phyloP scores from a whole-genome alignment of 106 monocot genomes.

The Dendrobium huoshanense region DNA sequence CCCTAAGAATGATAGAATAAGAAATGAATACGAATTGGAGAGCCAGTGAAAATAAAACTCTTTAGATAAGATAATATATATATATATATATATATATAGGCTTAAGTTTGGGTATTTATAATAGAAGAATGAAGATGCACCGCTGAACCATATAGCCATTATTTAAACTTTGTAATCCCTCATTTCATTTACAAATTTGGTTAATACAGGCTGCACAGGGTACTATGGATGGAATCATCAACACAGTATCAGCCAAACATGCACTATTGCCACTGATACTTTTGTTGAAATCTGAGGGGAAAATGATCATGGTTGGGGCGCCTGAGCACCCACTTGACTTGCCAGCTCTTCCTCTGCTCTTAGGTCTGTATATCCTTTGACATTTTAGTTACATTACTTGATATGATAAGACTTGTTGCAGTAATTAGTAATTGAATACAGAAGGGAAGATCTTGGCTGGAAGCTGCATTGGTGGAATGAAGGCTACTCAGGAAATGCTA shows the following conservation, averaged over 20 bases:
- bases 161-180: neutral
- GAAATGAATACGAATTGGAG: too few relatives aligned
- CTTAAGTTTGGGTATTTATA: too few relatives aligned
- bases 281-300: slow-evolving; percentile 59
- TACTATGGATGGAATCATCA: slow-evolving; percentile 86
- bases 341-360: slow-evolving; percentile 41
- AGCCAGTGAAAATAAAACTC: too few relatives aligned
- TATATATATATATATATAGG: too few relatives aligned
- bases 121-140: too few relatives aligned
- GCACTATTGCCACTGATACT: slow-evolving; percentile 34
- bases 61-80: too few relatives aligned
- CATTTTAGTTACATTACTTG: neutral
- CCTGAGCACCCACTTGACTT: slow-evolving; percentile 70
- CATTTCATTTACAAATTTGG: neutral
- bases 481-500: slow-evolving; percentile 89
- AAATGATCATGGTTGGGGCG: slow-evolving; percentile 66
- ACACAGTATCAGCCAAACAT: slow-evolving; percentile 72
- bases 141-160: neutral
- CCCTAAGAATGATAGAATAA: too few relatives aligned
- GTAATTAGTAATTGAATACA: slow-evolving; percentile 5
- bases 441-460: slow-evolving; percentile 65
- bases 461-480: slow-evolving; percentile 68
- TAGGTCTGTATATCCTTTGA: slow-evolving; percentile 22
- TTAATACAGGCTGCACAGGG: slow-evolving; percentile 50
- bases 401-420: neutral